Evolutionary conservation across 768 basidiomycete species (phyloP).

Genomic region (Russula ochroleuca): DNA sequence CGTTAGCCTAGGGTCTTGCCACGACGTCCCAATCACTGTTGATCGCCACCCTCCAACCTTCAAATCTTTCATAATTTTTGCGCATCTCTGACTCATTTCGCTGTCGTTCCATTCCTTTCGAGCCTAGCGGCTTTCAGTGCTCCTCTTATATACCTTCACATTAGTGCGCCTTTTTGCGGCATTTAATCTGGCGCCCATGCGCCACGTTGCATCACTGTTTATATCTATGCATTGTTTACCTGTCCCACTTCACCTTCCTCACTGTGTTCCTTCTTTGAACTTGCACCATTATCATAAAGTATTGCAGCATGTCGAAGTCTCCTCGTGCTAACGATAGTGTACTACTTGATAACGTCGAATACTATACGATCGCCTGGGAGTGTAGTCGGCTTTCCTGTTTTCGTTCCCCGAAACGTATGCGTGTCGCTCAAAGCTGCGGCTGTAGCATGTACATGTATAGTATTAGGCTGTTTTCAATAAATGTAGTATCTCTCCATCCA

Average conservation of each 20-base stretch:
- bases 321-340: slow-evolving; percentile 22
- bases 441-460: slow-evolving; percentile 1
- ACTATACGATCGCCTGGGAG: slow-evolving; percentile 5
- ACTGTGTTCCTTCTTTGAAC: slow-evolving; percentile 11
- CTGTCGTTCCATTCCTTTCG: slow-evolving; percentile 3
- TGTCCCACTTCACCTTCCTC: slow-evolving; percentile 10
- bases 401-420: background rate
- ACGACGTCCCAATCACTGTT: background rate
- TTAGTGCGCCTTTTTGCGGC: slow-evolving; percentile 11
- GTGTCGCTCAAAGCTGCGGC: background rate
- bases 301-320: slow-evolving; percentile 18
- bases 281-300: slow-evolving; percentile 21
- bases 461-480: slow-evolving; percentile 2
- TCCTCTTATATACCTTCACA: slow-evolving; percentile 24
- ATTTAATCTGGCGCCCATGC: slow-evolving; percentile 18
- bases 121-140: slow-evolving; percentile 7
- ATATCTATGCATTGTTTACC: slow-evolving; percentile 23
- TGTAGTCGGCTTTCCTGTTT: slow-evolving; percentile 5
- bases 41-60: too few relatives aligned
- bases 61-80: slow-evolving; percentile 4
- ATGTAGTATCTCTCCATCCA: background rate
- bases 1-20: background rate
- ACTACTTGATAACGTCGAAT: slow-evolving; percentile 17
- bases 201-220: slow-evolving; percentile 19
- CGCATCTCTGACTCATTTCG: slow-evolving; percentile 13